phyloP scores from a whole-genome alignment of 257 asterid genomes.

The Salvia splendens region DNA sequence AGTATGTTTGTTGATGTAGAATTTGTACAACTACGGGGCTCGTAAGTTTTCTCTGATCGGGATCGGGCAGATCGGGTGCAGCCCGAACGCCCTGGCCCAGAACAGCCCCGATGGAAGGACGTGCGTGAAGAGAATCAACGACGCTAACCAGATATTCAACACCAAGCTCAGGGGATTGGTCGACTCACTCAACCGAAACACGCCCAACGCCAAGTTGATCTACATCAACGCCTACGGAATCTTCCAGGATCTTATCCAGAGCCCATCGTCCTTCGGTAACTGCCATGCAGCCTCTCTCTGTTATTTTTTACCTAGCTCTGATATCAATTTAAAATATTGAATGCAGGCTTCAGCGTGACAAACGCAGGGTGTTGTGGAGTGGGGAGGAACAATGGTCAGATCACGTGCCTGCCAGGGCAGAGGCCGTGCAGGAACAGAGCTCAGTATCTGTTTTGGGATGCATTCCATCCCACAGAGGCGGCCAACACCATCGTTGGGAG shows the following conservation, averaged over 20 bases:
- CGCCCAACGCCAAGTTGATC: constrained; percentile 58
- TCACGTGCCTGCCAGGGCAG: constrained; percentile 82
- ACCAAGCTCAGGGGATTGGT: constrained; percentile 56
- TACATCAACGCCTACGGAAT: constrained; percentile 78
- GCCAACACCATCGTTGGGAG: constrained; percentile 70
- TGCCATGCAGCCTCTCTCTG: no score
- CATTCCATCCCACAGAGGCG: constrained; percentile 83
- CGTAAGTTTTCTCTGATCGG: constrained; percentile 72
- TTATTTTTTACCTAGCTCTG: neutral
- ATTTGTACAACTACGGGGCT: constrained; percentile 66
- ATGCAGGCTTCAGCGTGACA: constrained; percentile 64
- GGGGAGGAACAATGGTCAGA: constrained; percentile 88
- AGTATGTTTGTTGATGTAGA: constrained; percentile 28
- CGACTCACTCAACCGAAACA: constrained; percentile 52
- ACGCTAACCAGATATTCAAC: constrained; percentile 68
- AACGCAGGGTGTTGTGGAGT: constrained; percentile 91
- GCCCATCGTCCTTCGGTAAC: constrained; percentile 66
- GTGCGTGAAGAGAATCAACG: constrained; percentile 68
- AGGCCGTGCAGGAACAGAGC: constrained; percentile 64
- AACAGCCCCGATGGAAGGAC: constrained; percentile 83
- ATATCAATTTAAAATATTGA: neutral
- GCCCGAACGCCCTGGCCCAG: constrained; percentile 90
- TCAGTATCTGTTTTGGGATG: constrained; percentile 80
- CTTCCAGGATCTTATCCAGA: constrained; percentile 67
- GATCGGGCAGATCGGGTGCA: constrained; percentile 91